phyloP scores from a whole-genome alignment of 2,329 filamentous ascomycete genomes.

The Seiridium unicorne region DNA sequence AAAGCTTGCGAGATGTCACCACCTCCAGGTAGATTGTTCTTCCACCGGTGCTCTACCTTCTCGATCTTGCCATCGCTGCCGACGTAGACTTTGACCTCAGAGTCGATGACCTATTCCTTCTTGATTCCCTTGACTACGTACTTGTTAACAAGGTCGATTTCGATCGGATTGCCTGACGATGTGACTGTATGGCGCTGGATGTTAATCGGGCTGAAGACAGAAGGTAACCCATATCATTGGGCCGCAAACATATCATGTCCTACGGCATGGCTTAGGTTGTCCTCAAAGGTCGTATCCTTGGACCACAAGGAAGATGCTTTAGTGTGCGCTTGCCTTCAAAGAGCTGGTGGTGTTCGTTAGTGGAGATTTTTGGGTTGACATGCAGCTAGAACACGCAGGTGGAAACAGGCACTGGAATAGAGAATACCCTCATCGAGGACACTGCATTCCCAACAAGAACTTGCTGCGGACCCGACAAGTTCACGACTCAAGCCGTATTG shows the following conservation, averaged over 20 bases:
- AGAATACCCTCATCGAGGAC: conserved; percentile 49
- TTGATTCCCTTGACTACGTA: conserved; percentile 33
- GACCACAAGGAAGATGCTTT: conserved; percentile 60
- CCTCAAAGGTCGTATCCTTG: conserved; percentile 50
- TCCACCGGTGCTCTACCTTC: conserved; percentile 35
- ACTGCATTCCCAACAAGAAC: conserved; percentile 47
- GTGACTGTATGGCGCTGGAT: conserved; percentile 53
- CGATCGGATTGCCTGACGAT: conserved; percentile 56
- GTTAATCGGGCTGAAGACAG: conserved; percentile 57
- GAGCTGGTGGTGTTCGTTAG: conserved; percentile 33
- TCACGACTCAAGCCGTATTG: conserved; percentile 48
- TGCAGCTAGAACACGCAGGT: not conserved
- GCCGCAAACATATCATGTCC: conserved; percentile 30
- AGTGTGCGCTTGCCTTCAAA: conserved; percentile 60
- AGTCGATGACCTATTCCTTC: conserved; percentile 29
- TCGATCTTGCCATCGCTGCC: conserved; percentile 31
- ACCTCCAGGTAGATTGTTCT: conserved; percentile 33
- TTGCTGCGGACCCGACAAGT: conserved; percentile 47
- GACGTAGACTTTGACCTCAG: conserved; percentile 28
- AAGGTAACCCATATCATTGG: conserved; percentile 57
- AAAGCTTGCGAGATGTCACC: conserved; percentile 27
- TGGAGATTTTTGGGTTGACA: no score
- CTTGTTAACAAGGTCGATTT: conserved; percentile 42
- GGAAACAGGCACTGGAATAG: not conserved
- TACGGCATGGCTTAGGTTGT: not conserved